A percentile compares a stretch with the other conserved stretches of the same genome.
These are phyloP conservation scores for Monosporascus sp. DNA, from an alignment of 2,329 filamentous ascomycete species.

Conservation along the genomic window DNA sequence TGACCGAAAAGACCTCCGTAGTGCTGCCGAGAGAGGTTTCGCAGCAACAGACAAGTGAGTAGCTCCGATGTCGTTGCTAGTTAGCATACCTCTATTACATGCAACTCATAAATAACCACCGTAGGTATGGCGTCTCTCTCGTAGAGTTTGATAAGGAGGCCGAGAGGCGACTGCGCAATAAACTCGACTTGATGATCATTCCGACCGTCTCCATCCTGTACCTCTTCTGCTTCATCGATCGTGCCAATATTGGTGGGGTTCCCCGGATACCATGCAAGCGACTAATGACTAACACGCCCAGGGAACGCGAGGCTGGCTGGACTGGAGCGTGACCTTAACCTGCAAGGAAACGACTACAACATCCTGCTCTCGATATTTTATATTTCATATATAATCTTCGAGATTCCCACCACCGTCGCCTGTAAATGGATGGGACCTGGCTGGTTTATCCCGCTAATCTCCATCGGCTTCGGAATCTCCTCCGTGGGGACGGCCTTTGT, in stretches of 20 bases:
- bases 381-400: constrained; percentile 67
- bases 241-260: constrained; percentile 58
- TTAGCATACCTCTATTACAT: too few relatives aligned
- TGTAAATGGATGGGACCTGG: constrained; percentile 70
- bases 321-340: constrained; percentile 55
- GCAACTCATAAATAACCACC: background rate
- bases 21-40: constrained; percentile 37
- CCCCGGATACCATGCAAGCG: background rate
- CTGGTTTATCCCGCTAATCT: constrained; percentile 62
- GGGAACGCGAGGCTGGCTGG: constrained; percentile 66
- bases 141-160: constrained; percentile 51
- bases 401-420: constrained; percentile 63
- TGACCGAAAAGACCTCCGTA: constrained; percentile 14
- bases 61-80: too few relatives aligned
- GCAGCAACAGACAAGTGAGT: constrained; percentile 42
- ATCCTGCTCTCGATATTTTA: constrained; percentile 64
- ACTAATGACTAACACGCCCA: constrained; percentile 20
- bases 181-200: constrained; percentile 59
- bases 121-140: constrained; percentile 43
- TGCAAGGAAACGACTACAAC: constrained; percentile 66
- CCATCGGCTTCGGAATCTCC: constrained; percentile 57
- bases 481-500: constrained; percentile 66
- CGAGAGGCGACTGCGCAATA: constrained; percentile 51
- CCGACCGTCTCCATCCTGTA: constrained; percentile 61
- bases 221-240: constrained; percentile 66